Evolutionary conservation across 1,139 yeast genomes (phyloP), one percentile per base, ranked within the genome.

Genomic region (Tardiomyces digboiensis): DNA sequence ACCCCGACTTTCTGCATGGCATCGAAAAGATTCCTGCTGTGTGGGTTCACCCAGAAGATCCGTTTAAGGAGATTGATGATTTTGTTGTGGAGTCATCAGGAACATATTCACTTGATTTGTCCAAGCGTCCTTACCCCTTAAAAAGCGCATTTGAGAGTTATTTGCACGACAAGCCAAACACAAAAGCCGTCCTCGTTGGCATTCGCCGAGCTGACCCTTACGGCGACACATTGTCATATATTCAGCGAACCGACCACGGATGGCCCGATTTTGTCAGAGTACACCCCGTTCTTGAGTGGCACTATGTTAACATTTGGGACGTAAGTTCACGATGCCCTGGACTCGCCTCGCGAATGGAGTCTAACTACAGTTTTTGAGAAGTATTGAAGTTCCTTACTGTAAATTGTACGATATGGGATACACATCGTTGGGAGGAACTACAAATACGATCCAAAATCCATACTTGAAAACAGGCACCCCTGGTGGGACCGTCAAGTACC

Each of bases 231-330:
- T 67, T 87, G 36, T 51, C 67, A 14, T 71, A 71, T 44, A 74
- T 81, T 47, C 88, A 84, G 54, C 60, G 56, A 37, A 87, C 96
- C 0, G 95, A 87, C 58, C 82, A 78, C 49, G 78, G 86, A 43
- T 87, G 96, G 96, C 96, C 96, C n/a, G 66, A 68, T 36, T 87
- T 87, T 58, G 62, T 80, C 51, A 66, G 96, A 40, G 70, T 86
- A 8, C 91, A 86, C 55, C 95, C 96, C 0, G 81, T 87, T 12
- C 68, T 87, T 42, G 82, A 83, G 44, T 87, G 95, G 95, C 74
- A 74, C 39, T 85, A 83, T 54, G 74, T 72, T 21, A 86, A 86
- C 47, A 71, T 87, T 3, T 87, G 96, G 96, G 80, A 75, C 53
- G 45, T 44, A 40, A 39, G 39, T 44, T 19, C n/a, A n/a, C n/a